Base-by-base conservation (phyloP, 2,329 filamentous ascomycete species). In the Penicillium sp. region DNA sequence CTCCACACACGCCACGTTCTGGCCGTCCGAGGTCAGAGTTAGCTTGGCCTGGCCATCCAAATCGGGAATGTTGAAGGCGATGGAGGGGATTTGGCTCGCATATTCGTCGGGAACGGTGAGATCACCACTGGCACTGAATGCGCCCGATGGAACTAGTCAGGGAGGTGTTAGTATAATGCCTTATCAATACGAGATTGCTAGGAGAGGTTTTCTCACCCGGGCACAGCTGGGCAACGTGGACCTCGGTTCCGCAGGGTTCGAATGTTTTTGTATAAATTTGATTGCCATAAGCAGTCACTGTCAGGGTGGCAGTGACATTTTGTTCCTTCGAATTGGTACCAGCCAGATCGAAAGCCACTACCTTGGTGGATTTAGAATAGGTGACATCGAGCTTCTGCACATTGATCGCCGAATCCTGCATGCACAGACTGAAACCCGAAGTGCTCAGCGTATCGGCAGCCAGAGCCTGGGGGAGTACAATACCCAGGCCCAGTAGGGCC, bases 41-140 rank as follows among this genome's bases (percentile, higher is more conserved):
- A 99, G 81, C 48, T 88, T 95, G 37, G 93, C 95, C 70, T 89
- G 80, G 40, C 94, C 94, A 58, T 94, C 89, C 68, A 99, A 89
- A 74, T 99, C 93, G 53, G 95, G 95, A 35, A 99, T 83, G 62
- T 86, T 85, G 80, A 97, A 99, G 13, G 94, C 94, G 67, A 99
- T 96, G 2, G 86, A 80, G 1, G 95, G 95, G 43, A 99, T 94
- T 78, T 90, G 79, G 57, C 83, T 83, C 58, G 91, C 87, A 72
- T 88, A 94, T 62, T 87, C 72, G 0, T 84, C 78, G 16, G 93
- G 90, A 42, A 99, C 90, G 33, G 82, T 77, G 75, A 95, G 89
- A 3, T 79, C 80, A 51, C 93, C 94, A 46, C 81, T 79, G 7
- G 94, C 93, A 14, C 86, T 78, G 71, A 98, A 99, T 6, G 77